Base-by-base conservation (phyloP, 345 rosid genomes). In the Rhodamnia rubescens region DNA sequence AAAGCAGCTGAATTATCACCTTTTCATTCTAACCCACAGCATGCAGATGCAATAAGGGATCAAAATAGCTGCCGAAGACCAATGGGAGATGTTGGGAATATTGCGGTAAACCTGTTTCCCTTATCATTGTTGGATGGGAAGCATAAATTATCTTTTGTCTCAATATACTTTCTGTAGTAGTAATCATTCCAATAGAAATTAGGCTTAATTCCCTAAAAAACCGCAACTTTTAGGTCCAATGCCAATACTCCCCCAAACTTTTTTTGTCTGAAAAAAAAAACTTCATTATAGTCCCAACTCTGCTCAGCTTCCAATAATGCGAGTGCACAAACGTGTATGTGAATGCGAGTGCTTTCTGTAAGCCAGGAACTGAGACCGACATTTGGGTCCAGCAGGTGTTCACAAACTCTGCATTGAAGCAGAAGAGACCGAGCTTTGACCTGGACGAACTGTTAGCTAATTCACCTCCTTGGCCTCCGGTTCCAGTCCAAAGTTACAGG, bases 381-480 rank as follows among this genome's bases (percentile, higher is more conserved):
- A n/a, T 59, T 47, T 64, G 74, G 86, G 75, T 84, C 87, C 26
- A 87, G 89, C 91, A 95, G 98, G 92, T 90, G 64, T 89, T 86
- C 87, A 87, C 88, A n/a, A 92, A 86, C 87, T 81, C 92, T 58
- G 83, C 87, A 40, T 47, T 85, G 87, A 91, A 93, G 89, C 93
- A 92, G 88, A 94, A 92, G 88, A 91, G 82, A 53, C 96, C 89
- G 57, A 95, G 94, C 92, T 91, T 94, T 83, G 98, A 97, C 89
- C 95, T 94, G 85, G 98, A 96, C 84, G 98, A 95, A 89, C 89
- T 95, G 42, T 89, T 91, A 84, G 98, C 92, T 75, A 96, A 95
- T 89, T 97, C 99, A 53, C 98, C 98, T 83, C 95, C 98, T 15
- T 97, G 98, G 98, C 98, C 98, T 54, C 98, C 99, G 7, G 93